Evolutionary conservation across 108 stramenopile species (phyloP), one percentile per base, ranked within the genome.

Genomic region (Thalassiosira profunda): DNA sequence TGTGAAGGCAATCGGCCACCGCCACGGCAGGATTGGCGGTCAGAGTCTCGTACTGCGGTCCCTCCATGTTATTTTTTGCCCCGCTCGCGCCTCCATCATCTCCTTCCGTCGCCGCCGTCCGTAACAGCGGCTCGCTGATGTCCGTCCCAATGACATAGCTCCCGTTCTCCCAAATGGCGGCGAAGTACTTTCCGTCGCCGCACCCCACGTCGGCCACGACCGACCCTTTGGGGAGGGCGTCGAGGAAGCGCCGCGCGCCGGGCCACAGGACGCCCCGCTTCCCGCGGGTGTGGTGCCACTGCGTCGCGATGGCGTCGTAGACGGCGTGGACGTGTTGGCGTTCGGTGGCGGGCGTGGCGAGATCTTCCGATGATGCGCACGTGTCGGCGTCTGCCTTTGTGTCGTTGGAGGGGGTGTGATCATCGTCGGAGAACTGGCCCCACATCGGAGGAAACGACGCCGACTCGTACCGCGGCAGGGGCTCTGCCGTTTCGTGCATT

Each of bases 281-380:
- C 31, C 96, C 95, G 51, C 99, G 83, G 2, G 99, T 99, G 57
- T 96, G 96, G 62, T 97, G 93, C 96, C 97, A 96, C 78, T 99
- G 98, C 8, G 91, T 91, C 9, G 99, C 98, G 62, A 98, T 97
- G 26, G 97, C 96, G 78, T 98, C 93, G 49, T 99, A 99, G 0
- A 99, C 97, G 9, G 87, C 88, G 63, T 96, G 92, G 0, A 99
- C 99, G 67, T 98, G 97, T 62, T 93, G 82, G 66, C 82, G 57
- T 77, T 98, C 99, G 5, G 95, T 92, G 1, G 38, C 78, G 4
- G 96, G 96, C 12, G 96, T 96, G 11, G 65, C 61, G 14, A 94
- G 44, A 25, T 79, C 77, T 25, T 44, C 20, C 2, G 1, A 42
- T 47, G n/a, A 31, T 9, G 33, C 35, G 30, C 11, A 61, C 37